A percentile compares a stretch with the other conserved stretches of the same genome.
These are phyloP conservation scores for Arabis hirsuta DNA, from an alignment of 345 rosid species.

Conservation along the genomic window DNA sequence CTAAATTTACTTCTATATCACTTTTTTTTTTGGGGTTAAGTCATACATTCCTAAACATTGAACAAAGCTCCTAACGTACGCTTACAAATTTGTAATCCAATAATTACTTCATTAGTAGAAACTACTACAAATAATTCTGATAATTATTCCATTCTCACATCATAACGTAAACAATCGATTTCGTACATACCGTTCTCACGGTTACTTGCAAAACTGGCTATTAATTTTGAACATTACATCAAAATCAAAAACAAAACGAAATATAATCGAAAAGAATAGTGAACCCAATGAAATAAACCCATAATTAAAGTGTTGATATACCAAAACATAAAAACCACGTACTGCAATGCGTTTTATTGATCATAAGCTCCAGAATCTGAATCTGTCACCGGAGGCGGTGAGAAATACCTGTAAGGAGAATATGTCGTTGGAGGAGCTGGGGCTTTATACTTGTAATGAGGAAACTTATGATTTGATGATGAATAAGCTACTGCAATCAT, in stretches of 20 bases:
- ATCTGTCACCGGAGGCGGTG: constrained; percentile 33
- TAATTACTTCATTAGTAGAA: not conserved
- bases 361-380: constrained; percentile 28
- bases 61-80: constrained; percentile 7
- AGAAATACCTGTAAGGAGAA: constrained; percentile 49
- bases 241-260: constrained; percentile 1
- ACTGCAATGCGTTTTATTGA: constrained; percentile 13
- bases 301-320: not conserved
- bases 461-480: constrained; percentile 43
- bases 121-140: not conserved
- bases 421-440: constrained; percentile 40
- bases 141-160: not conserved
- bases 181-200: constrained; percentile 25
- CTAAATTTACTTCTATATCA: not conserved
- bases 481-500: constrained; percentile 39
- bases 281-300: not conserved
- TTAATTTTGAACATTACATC: constrained; percentile 6
- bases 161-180: constrained; percentile 1
- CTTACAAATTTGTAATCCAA: not conserved
- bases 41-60: constrained; percentile 1
- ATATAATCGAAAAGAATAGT: not conserved
- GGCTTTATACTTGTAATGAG: constrained; percentile 46
- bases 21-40: not conserved
- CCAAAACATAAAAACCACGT: not conserved
- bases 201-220: constrained; percentile 16